These are phyloP conservation scores for Cronartium quercuum DNA, from an alignment of 1,284 basidiomycete species.

Conservation along the genomic window DNA sequence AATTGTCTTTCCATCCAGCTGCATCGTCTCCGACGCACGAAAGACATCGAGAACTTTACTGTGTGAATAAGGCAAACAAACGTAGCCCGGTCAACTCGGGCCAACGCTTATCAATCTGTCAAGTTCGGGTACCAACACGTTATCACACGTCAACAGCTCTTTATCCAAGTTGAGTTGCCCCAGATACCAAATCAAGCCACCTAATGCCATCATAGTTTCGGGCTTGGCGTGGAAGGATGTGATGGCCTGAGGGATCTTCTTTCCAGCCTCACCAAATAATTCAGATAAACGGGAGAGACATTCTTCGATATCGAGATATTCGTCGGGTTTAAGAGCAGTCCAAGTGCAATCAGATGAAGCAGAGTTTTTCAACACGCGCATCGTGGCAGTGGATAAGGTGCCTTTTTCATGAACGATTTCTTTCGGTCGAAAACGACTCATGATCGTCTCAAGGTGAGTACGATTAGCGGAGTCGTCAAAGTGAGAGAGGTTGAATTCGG, in stretches of 20 bases:
- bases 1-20: slow-evolving; percentile 85
- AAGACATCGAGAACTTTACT: slow-evolving; percentile 87
- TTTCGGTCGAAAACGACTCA: slow-evolving; percentile 86
- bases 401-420: slow-evolving; percentile 90
- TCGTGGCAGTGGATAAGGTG: slow-evolving; percentile 43
- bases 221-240: slow-evolving; percentile 62
- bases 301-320: slow-evolving; percentile 69
- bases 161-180: slow-evolving; percentile 87
- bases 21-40: slow-evolving; percentile 70
- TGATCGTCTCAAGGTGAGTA: slow-evolving; percentile 85
- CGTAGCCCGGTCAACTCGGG: slow-evolving; percentile 59
- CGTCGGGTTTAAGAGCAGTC: slow-evolving; percentile 71
- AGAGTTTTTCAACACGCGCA: slow-evolving; percentile 45
- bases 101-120: slow-evolving; percentile 48
- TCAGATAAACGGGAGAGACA: slow-evolving; percentile 65
- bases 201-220: slow-evolving; percentile 72
- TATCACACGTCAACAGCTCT: slow-evolving; percentile 60
- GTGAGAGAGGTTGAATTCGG: slow-evolving; percentile 82
- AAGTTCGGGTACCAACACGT: not conserved
- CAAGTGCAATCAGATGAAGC: slow-evolving; percentile 60
- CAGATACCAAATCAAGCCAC: slow-evolving; percentile 84
- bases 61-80: not conserved
- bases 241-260: slow-evolving; percentile 66
- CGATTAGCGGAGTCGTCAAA: slow-evolving; percentile 90
- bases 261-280: slow-evolving; percentile 53